Evolutionary conservation across 2,329 filamentous ascomycete genomes (phyloP), one percentile per base, ranked within the genome.

Genomic region (Aspergillaceae sp.): DNA sequence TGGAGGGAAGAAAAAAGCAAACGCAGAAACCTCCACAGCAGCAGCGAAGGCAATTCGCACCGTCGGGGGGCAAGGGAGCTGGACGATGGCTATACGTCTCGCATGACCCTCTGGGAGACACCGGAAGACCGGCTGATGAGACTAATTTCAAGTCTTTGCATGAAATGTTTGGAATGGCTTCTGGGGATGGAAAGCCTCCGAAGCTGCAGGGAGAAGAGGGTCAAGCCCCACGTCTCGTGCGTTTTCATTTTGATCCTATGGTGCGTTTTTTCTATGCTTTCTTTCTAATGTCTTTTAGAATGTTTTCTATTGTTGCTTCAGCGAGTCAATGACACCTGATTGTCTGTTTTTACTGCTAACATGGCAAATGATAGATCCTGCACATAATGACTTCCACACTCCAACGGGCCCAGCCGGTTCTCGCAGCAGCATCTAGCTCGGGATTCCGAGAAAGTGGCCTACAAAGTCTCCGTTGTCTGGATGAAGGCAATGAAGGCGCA

Each of bases 211-310:
- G 19, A 11, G 11, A 38, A 27, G 47, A 51, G 42, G 59, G 67
- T 78, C 64, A 75, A 40, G 54, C 56, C 11, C 56, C 61, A 51
- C 66, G 74, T 46, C 72, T 74, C 51, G 74, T 95, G 43, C 87
- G 91, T 66, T 86, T 95, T 69, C 92, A 94, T 66, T 96, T 94
- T 61, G 90, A 96, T 64, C 88, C 90, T 4, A 89, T 96, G 88
- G 90, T 94, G 76, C 62, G 81, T 64, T 32, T 7, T 36, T 19
- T 19, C 19, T 19, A 19, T 19, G 19, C 19, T 19, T 19, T 48
- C 46, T 54, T 45, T 37, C 47, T 48, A 7, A 40, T 57, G 43
- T 29, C n/a, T 30, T 43, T 27, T 27, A n/a, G 33, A 33, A 29
- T 10, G 3, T 8, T 28, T 45, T n/a, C 7, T 19, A 19, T 19